Evolutionary conservation across 306 rosid species (phyloP).

Genomic region (Dryas drummondii): DNA sequence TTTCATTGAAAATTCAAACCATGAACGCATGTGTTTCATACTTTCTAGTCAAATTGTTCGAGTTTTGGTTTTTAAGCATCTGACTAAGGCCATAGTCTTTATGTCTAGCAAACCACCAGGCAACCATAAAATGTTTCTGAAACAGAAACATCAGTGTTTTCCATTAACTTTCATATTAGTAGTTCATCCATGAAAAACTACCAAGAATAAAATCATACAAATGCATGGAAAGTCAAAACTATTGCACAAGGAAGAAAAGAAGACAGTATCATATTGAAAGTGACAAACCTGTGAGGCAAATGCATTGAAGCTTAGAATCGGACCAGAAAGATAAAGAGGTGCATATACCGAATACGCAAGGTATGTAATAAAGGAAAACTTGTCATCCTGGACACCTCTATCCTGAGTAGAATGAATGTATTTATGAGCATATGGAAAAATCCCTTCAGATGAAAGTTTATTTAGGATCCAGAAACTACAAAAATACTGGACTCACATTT

Average conservation of each 20-base stretch:
- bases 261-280: conserved; percentile 16
- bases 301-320: conserved; percentile 89
- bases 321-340: conserved; percentile 92
- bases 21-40: not conserved
- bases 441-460: conserved; percentile 18
- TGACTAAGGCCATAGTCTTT: not conserved
- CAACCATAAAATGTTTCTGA: not conserved
- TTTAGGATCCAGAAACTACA: conserved; percentile 20
- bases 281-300: conserved; percentile 87
- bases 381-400: conserved; percentile 60
- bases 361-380: conserved; percentile 54
- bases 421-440: conserved; percentile 9
- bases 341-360: conserved; percentile 86
- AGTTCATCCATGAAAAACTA: conserved; percentile 5
- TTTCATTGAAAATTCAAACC: not conserved
- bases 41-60: not conserved
- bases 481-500: conserved; percentile 19
- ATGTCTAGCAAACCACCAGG: not conserved
- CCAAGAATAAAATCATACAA: conserved; percentile 19
- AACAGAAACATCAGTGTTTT: not conserved
- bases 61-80: not conserved
- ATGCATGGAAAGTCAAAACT: not conserved
- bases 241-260: conserved; percentile 14
- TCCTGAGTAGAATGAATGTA: conserved; percentile 52
- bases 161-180: not conserved